phyloP scores from a whole-genome alignment of 208 protist genomes.

The Naegleria lovaniensis region DNA sequence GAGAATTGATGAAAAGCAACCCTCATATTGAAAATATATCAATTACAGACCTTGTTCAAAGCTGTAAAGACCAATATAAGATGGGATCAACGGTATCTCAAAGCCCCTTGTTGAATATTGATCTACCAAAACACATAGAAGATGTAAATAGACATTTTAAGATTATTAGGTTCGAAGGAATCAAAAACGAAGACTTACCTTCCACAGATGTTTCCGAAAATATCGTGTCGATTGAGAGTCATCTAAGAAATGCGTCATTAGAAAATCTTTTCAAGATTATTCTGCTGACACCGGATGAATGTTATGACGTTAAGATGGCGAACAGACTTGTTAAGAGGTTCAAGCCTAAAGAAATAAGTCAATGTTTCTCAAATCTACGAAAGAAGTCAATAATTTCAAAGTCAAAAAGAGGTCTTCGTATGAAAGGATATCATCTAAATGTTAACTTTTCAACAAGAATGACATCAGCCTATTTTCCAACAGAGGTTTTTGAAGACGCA shows the following conservation, averaged over 20 bases:
- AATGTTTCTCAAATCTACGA: background rate
- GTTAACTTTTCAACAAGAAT: background rate
- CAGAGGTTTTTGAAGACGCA: background rate
- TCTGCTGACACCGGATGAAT: constrained; percentile 11
- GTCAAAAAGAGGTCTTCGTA: background rate
- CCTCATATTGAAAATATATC: background rate
- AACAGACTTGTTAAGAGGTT: background rate
- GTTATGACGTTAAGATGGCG: background rate
- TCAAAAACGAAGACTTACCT: background rate
- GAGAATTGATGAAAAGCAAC: background rate
- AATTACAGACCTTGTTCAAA: background rate
- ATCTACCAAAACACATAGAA: background rate
- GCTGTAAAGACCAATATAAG: background rate
- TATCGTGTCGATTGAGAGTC: background rate
- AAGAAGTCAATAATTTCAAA: background rate
- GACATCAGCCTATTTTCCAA: background rate
- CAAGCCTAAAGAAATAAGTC: background rate
- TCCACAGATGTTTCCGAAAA: background rate
- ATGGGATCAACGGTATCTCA: background rate
- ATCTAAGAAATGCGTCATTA: background rate
- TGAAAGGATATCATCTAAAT: constrained; percentile 6
- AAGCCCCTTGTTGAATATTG: background rate
- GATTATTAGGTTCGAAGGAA: background rate
- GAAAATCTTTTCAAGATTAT: background rate
- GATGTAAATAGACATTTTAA: background rate